Conservation (phyloP, 2,329 filamentous ascomycete species). For the Claviceps paspali region DNA sequence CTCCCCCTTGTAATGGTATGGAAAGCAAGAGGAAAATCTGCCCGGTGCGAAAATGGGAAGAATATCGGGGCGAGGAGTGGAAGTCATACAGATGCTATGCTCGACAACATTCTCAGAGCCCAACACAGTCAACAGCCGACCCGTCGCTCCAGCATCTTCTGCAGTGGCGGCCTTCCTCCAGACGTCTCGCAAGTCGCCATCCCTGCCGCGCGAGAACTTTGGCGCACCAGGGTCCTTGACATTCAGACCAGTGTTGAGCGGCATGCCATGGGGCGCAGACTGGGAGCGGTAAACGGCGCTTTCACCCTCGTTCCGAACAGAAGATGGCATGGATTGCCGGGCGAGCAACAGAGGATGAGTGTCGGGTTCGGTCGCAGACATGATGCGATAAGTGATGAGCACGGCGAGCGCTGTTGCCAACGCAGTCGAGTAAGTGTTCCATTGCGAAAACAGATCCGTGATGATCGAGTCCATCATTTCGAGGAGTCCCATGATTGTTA, state of each 20-base stretch:
- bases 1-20: too few relatives aligned
- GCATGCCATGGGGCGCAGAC: constrained; percentile 72
- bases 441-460: constrained; percentile 55
- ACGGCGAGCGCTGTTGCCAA: constrained; percentile 51
- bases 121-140: constrained; percentile 62
- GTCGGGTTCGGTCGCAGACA: constrained; percentile 66
- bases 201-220: constrained; percentile 68
- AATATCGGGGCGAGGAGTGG: not conserved
- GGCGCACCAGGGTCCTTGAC: constrained; percentile 68
- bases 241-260: constrained; percentile 60
- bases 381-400: constrained; percentile 55
- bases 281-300: constrained; percentile 76
- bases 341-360: constrained; percentile 83
- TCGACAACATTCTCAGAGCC: constrained; percentile 63
- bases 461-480: constrained; percentile 57
- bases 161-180: constrained; percentile 61
- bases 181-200: constrained; percentile 82
- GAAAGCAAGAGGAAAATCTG: too few relatives aligned
- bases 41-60: too few relatives aligned
- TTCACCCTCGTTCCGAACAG: constrained; percentile 70
- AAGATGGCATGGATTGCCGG: constrained; percentile 63
- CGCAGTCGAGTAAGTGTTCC: constrained; percentile 64
- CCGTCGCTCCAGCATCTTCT: constrained; percentile 50
- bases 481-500: constrained; percentile 24
- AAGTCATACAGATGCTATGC: constrained; percentile 41